These are phyloP conservation scores for Zalerion maritima DNA, from an alignment of 495 filamentous ascomycete species.

Conservation along the genomic window DNA sequence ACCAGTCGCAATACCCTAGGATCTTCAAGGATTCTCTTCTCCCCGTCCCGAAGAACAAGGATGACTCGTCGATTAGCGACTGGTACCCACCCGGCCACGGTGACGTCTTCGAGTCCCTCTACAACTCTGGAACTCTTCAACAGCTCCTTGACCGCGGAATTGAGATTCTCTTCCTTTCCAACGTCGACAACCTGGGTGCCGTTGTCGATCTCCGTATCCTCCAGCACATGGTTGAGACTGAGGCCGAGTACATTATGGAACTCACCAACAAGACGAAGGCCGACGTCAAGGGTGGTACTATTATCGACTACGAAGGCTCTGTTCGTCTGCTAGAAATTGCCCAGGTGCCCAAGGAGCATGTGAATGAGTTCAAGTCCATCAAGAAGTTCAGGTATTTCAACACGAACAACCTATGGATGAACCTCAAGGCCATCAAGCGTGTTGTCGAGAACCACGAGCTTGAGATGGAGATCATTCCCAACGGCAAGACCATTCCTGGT, in stretches of 20 bases:
- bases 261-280: conserved; percentile 99
- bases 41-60: conserved; percentile 83
- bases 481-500: conserved; percentile 93
- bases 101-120: conserved; percentile 98
- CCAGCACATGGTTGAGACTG: conserved; percentile 95
- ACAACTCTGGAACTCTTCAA: conserved; percentile 97
- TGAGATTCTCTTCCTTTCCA: conserved; percentile 97
- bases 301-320: conserved; percentile 97
- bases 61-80: conserved; percentile 76
- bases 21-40: conserved; percentile 96
- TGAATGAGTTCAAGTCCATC: conserved; percentile 99
- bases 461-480: conserved; percentile 99
- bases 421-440: conserved; percentile 92
- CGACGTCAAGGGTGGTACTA: conserved; percentile 99
- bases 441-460: conserved; percentile 98
- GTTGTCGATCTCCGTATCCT: conserved; percentile 95
- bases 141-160: conserved; percentile 87
- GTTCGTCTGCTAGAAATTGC: conserved; percentile 96
- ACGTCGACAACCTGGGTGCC: conserved; percentile 96
- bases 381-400: conserved; percentile 99
- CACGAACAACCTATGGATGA: conserved; percentile 99
- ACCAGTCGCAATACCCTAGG: conserved; percentile 96
- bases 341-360: conserved; percentile 99
- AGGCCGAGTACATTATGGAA: conserved; percentile 98
- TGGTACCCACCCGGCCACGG: conserved; percentile 99